A percentile compares a stretch with the other conserved stretches of the same genome.
Conservation (phyloP, 306 rosid species). For the Prosopis cineraria region DNA sequence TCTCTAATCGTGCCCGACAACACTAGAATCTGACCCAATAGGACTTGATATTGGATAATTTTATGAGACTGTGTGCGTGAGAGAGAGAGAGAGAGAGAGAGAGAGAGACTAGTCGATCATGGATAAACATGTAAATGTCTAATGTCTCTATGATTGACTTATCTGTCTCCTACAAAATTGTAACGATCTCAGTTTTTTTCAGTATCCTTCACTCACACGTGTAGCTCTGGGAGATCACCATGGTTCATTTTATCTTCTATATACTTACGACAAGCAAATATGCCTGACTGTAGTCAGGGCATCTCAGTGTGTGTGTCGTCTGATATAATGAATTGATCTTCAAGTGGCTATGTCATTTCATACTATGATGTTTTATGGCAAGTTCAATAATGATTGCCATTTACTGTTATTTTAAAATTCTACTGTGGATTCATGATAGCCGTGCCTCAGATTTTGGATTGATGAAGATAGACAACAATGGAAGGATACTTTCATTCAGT, state of each 20-base stretch:
- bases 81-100: no score
- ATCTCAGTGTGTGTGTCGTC: not conserved
- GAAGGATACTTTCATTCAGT: constrained; percentile 66
- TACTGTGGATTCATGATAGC: constrained; percentile 46
- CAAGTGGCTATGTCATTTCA: not conserved
- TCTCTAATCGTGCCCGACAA: not conserved
- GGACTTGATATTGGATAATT: no score
- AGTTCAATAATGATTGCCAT: constrained; percentile 6
- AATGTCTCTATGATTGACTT: not conserved
- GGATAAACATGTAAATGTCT: not conserved
- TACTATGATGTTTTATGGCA: not conserved
- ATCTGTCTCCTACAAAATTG: not conserved
- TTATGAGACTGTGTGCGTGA: no score
- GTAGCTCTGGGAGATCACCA: not conserved
- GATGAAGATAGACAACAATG: constrained; percentile 92
- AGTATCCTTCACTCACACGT: not conserved
- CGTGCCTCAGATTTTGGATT: constrained; percentile 99
- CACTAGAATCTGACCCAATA: not conserved
- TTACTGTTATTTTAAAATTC: constrained; percentile 26
- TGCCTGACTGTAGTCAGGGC: not conserved
- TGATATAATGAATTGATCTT: not conserved
- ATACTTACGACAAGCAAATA: not conserved
- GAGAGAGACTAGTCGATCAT: not conserved
- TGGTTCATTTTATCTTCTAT: not conserved
- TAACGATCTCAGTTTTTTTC: not conserved